Base-by-base conservation (phyloP, 2,329 filamentous ascomycete genomes). In the Calycina herbarum region DNA sequence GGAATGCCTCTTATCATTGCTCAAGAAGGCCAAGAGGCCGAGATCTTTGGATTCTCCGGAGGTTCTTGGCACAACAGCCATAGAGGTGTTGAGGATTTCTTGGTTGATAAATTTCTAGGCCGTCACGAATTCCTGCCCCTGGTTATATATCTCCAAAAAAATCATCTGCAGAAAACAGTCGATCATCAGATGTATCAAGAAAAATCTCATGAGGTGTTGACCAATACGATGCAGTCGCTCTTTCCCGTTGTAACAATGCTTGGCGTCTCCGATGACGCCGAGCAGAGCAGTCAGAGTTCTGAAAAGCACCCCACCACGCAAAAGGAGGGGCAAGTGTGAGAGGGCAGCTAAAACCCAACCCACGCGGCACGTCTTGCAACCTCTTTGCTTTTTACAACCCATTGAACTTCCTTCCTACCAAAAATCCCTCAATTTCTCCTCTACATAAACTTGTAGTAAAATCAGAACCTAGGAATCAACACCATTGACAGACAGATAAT, bases 401-500 rank as follows among this genome's bases (percentile, higher is more conserved):
- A 38, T 38, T 38, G 35, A 38, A n/a, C 17, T 48, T 48, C 2
- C 42, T 20, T 17, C n/a, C 45, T 51, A 11, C 45, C n/a, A 51
- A 51, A 51, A n/a, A 24, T 51, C 45, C 45, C 45, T 24, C 45
- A 51, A 3, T 51, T 24, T 7, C 10, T 51, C 7, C 13, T 24
- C 45, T 51, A 51, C 45, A 27, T 51, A 17, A 45, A 20, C 42
- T 45, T 45, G 42, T 20, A n/a, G 42, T 20, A 45, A 20, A 38
- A n/a, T 5, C 42, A 20, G 5, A 45, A 20, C 17, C 15, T 45
- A 45, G 42, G 42, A 45, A 45, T n/a, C 42, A 45, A 45, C 15
- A 6, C 15, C 15, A 20, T 51, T 51, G 20, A 51, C n/a, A 11
- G 5, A 17, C 6, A 45, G 15, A 45, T 61, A 70, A 69, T 72